A percentile compares a stretch with the other conserved stretches of the same genome.
These are phyloP conservation scores for Anthoceros angustus DNA, from an alignment of 225 moss, liverwort and hornwort genomes.

Conservation along the genomic window DNA sequence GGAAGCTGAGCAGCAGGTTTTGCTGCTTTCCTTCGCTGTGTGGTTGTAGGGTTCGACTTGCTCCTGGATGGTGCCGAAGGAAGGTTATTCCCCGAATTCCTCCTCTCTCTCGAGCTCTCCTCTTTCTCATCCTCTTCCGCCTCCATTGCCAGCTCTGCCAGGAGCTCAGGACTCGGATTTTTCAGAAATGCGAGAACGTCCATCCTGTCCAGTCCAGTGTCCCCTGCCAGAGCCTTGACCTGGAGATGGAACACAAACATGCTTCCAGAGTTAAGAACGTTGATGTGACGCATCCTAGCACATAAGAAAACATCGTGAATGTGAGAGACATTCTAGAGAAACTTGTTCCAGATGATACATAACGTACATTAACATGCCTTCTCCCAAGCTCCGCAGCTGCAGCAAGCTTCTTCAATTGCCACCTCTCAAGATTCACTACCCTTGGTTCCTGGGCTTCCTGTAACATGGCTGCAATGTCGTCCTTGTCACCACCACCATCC, in stretches of 20 bases:
- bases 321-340: not conserved
- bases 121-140: slow-evolving; percentile 16
- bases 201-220: slow-evolving; percentile 58
- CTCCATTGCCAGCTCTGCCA: slow-evolving; percentile 43
- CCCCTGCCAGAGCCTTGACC: slow-evolving; percentile 71
- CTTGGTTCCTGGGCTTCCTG: slow-evolving; percentile 53
- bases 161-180: slow-evolving; percentile 73
- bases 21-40: slow-evolving; percentile 14
- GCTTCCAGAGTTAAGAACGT: not conserved
- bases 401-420: slow-evolving; percentile 69
- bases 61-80: slow-evolving; percentile 8
- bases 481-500: slow-evolving; percentile 5
- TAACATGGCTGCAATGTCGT: slow-evolving; percentile 9
- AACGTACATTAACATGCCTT: slow-evolving; percentile 67
- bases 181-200: slow-evolving; percentile 70
- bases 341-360: not conserved
- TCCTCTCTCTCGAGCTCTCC: slow-evolving; percentile 3
- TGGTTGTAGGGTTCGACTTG: slow-evolving; percentile 12
- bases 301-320: not conserved
- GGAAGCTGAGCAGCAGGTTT: slow-evolving; percentile 9
- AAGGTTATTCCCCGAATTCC: not conserved
- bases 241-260: slow-evolving; percentile 13
- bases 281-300: not conserved
- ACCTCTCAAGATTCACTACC: slow-evolving; percentile 50
- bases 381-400: slow-evolving; percentile 68